These are phyloP conservation scores for Hydnum rufescens DNA, from an alignment of 768 basidiomycete species.

Conservation along the genomic window DNA sequence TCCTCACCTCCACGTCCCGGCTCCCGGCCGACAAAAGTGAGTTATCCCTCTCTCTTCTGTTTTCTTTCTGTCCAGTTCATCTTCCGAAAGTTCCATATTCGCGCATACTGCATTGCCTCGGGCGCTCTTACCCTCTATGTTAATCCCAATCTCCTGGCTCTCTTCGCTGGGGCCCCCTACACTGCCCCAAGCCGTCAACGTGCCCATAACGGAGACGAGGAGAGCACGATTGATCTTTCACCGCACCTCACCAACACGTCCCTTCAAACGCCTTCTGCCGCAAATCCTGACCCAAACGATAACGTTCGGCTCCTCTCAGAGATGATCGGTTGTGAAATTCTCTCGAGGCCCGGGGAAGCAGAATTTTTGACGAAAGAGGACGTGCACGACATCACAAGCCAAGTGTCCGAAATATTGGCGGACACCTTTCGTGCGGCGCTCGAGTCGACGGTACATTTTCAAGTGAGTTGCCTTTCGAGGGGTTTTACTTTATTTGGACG, in stretches of 20 bases:
- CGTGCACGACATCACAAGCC: conserved; percentile 32
- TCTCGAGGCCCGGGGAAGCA: conserved; percentile 17
- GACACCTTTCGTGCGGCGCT: conserved; percentile 78
- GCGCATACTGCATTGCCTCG: conserved; percentile 66
- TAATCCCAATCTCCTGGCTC: conserved; percentile 61
- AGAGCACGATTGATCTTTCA: conserved; percentile 29
- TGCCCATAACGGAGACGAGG: conserved; percentile 15
- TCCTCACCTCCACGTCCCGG: conserved; percentile 1
- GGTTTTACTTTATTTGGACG: not conserved
- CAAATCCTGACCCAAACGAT: conserved; percentile 30
- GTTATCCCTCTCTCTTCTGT: conserved; percentile 4
- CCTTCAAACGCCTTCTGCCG: conserved; percentile 47
- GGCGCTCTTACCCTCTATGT: conserved; percentile 66
- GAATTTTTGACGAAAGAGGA: conserved; percentile 19
- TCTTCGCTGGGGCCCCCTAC: conserved; percentile 72
- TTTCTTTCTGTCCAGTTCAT: not conserved
- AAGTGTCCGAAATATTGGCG: conserved; percentile 43
- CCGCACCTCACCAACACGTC: conserved; percentile 89
- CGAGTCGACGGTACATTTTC: conserved; percentile 66
- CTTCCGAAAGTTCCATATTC: conserved; percentile 63
- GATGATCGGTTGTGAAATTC: conserved; percentile 41
- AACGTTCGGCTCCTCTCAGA: conserved; percentile 63
- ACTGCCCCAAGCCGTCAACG: conserved; percentile 20
- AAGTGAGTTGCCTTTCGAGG: conserved; percentile 30
- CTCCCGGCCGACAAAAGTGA: conserved; percentile 12